These are phyloP conservation scores for Taphrina sp. DNA, from an alignment of 1,139 yeast species.

Conservation along the genomic window DNA sequence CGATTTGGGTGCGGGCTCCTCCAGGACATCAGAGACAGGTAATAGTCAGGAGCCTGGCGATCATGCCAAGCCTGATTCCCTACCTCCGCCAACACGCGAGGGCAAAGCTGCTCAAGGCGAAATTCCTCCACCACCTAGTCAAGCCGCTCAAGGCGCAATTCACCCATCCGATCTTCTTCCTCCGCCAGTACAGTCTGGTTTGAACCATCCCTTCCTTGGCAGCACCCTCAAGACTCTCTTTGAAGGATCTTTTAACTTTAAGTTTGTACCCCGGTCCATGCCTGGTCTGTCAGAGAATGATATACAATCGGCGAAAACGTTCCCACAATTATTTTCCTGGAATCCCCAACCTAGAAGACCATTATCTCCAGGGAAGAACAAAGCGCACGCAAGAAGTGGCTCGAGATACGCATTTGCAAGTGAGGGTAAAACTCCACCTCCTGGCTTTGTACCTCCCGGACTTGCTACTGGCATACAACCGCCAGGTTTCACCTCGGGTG, in stretches of 20 bases:
- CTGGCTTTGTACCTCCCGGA: conserved; percentile 30
- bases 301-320: conserved; percentile 20
- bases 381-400: conserved; percentile 20
- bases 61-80: conserved; percentile 15
- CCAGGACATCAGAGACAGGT: conserved; percentile 48
- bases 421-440: conserved; percentile 24
- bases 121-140: conserved; percentile 30
- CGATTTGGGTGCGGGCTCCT: too few relatives aligned
- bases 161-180: conserved; percentile 15
- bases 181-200: conserved; percentile 11
- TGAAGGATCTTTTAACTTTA: conserved; percentile 11
- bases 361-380: conserved; percentile 20
- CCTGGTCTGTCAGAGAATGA: conserved; percentile 27
- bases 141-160: conserved; percentile 6
- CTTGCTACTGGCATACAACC: conserved; percentile 24
- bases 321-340: conserved; percentile 20
- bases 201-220: conserved; percentile 19
- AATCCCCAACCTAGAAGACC: conserved; percentile 18
- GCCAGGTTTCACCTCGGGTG: conserved; percentile 18
- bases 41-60: conserved; percentile 38
- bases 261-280: conserved; percentile 12
- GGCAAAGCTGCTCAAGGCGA: neutral
- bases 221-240: conserved; percentile 9
- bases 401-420: conserved; percentile 27
- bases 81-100: conserved; percentile 11